Base-by-base conservation (phyloP, 225 moss, liverwort and hornwort species). In the Marchantia polymorpha region DNA sequence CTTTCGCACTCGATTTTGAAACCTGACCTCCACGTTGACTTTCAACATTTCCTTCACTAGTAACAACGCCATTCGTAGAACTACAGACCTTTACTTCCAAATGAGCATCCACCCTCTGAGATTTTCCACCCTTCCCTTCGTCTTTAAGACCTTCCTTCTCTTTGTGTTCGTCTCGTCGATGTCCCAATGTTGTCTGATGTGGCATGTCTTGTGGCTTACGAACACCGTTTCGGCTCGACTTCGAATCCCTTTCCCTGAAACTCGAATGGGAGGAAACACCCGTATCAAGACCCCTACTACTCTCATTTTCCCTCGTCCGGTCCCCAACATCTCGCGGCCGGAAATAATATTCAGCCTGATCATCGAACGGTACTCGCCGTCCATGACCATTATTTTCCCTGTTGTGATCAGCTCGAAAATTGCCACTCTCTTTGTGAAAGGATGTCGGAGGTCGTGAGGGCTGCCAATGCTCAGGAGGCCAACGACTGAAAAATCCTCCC, bases 281-380 rank as follows among this genome's bases (percentile, higher is more conserved):
- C 54, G 56, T 64, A 50, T 81, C 81, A 55, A 68, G n/a, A 25
- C 64, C 70, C 64, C 82, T 70, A 49, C 70, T 30, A 47, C 52
- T 50, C 27, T 74, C 82, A 27, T 73, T 53, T 15, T 77, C 80
- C 75, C 81, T 73, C 52, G 56, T 31, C 69, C 81, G 83, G 31
- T 79, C 81, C 48, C 60, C 80, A 51, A 12, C 58, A 64, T 83
- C 83, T 64, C 86, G 86, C 58, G 77, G 56, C 55, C 81, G 82
- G 16, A 72, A 72, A 49, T 52, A 58, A n/a, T 17, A 52, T 1
- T 64, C 73, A 69, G 71, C 71, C 51, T 65, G 78, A 10, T 87
- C 86, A 72, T 83, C 86, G 56, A 79, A 69, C 79, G 81, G 73
- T 6, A 80, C 12, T 27, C 84, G 82, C 77, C 87, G 76, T 56